A percentile compares a stretch with the other conserved stretches of the same genome.
These are phyloP conservation scores for Bonia amplexicaulis DNA, from an alignment of 176 grass and related monocot genomes.

Conservation along the genomic window DNA sequence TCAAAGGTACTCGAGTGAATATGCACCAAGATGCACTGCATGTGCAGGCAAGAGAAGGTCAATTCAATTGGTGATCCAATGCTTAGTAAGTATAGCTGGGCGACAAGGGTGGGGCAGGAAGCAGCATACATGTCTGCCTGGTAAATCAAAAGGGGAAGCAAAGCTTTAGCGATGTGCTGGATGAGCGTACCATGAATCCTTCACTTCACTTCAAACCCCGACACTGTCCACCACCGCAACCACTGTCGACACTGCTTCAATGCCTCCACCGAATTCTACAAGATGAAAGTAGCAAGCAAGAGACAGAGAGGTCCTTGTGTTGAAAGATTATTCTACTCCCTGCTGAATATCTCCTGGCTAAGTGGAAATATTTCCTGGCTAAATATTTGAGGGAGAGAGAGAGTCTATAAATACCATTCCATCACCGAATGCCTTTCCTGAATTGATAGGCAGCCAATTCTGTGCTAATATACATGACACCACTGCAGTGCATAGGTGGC, in stretches of 20 bases:
- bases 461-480: neutral
- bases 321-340: neutral
- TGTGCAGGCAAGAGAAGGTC: neutral
- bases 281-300: neutral
- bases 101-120: constrained; percentile 30
- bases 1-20: constrained; percentile 12
- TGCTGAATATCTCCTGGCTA: neutral
- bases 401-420: neutral
- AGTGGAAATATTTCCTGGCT: neutral
- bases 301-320: neutral
- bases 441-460: neutral
- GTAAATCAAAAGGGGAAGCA: constrained; percentile 19
- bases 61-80: no score
- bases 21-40: neutral
- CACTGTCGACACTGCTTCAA: constrained; percentile 7
- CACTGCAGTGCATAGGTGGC: neutral
- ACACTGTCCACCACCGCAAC: neutral
- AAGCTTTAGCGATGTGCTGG: neutral
- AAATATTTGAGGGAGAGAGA: neutral
- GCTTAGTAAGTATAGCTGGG: neutral
- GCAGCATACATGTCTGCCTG: constrained; percentile 22
- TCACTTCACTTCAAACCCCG: constrained; percentile 24
- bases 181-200: constrained; percentile 42
- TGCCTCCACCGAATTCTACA: neutral
- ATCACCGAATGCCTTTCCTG: no score